Evolutionary conservation across 108 stramenopile genomes (phyloP), one percentile per base, ranked within the genome.

Genomic region (Schizochytrium sp.): DNA sequence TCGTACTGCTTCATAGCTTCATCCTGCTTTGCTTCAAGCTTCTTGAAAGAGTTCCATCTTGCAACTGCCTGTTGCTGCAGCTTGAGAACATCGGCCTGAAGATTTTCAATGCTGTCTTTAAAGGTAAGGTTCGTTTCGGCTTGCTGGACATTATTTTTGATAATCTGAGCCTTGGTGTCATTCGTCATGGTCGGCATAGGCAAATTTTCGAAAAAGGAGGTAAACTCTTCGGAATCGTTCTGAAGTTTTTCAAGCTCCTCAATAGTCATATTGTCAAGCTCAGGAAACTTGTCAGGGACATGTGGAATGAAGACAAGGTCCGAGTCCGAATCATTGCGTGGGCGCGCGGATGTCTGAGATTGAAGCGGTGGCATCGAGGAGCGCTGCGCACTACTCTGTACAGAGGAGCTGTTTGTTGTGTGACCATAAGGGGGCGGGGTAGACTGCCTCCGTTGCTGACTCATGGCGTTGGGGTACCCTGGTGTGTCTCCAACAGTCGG

Each of bases 271-370:
- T 13, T n/a, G 13, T 83, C 76, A n/a, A 83, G 76, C 76, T 83
- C 76, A 2, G 7, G 4, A 83, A 83, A 38, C 47, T 13, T 55
- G 47, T 83, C 76, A 10, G 76, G 76, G 15, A 55, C 76, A 8
- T 10, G 76, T n/a, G 76, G 76, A 55, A 83, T 83, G 50, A 83
- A 55, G 53, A 83, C 53, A 38, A 47, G 50, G 28, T 83, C 76
- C 76, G 2, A 13, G 76, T 55, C 53, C 50, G 76, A 55, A 0
- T 8, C 19, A 15, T 7, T 15, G 12, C 45, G 15, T 5, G 10
- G 28, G 5, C 13, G 13, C 45, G 76, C 49, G 50, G 76, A 83
- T 13, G 76, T 5, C 50, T 47, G 12, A 10, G 76, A 83, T 5
- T 13, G 45, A 17, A 10, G 5, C 17, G 10, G 28, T 2, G 76